A percentile compares a stretch with the other conserved stretches of the same genome.
Conservation (phyloP, 306 rosid genomes). For the Biancaea sappan region DNA sequence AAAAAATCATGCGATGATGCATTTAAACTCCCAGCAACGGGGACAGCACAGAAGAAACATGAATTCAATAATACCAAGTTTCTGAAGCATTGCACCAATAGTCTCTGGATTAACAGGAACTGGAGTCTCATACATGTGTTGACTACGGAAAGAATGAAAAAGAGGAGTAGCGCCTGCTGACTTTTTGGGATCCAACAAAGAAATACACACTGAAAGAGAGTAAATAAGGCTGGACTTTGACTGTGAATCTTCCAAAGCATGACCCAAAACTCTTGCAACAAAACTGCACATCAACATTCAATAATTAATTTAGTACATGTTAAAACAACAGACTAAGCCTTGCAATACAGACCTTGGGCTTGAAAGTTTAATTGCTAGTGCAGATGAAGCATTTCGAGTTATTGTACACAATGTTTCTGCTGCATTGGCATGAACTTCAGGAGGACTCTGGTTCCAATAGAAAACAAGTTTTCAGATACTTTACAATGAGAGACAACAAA, state of each 20-base stretch:
- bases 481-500: conserved; percentile 4
- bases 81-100: conserved; percentile 84
- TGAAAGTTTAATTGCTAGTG: conserved; percentile 85
- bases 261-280: conserved; percentile 76
- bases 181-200: conserved; percentile 94
- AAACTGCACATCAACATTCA: conserved; percentile 57
- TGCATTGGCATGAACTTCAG: conserved; percentile 94
- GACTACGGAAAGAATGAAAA: conserved; percentile 89
- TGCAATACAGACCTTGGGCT: conserved; percentile 79
- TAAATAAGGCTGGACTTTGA: conserved; percentile 83
- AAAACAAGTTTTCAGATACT: conserved; percentile 35
- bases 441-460: conserved; percentile 65
- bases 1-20: neutral
- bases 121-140: conserved; percentile 83
- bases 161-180: conserved; percentile 62
- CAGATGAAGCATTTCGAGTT: conserved; percentile 82
- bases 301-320: conserved; percentile 11
- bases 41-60: conserved; percentile 6
- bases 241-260: conserved; percentile 88
- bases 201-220: conserved; percentile 91
- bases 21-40: conserved; percentile 4
- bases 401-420: conserved; percentile 94
- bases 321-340: conserved; percentile 6
- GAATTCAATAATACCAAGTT: conserved; percentile 62
- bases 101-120: conserved; percentile 81